These are phyloP conservation scores for Pleurotus tuber-regium DNA, from an alignment of 768 basidiomycete species.

Conservation along the genomic window DNA sequence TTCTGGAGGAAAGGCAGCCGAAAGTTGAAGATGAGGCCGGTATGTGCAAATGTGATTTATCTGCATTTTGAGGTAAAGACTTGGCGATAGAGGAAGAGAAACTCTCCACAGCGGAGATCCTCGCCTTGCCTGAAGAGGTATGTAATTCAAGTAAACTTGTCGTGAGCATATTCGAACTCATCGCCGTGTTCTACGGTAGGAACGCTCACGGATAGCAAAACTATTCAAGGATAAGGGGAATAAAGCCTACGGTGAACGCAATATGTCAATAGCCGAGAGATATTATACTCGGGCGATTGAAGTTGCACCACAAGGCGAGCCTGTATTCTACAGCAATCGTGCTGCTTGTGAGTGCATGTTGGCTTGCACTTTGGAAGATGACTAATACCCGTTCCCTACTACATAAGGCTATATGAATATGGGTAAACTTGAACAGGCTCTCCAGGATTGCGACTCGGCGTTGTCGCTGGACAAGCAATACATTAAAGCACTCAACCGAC, in stretches of 20 bases:
- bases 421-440: constrained; percentile 72
- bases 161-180: no score
- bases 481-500: constrained; percentile 87
- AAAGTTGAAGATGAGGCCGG: constrained; percentile 33
- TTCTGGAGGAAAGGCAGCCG: constrained; percentile 71
- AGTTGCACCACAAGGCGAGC: constrained; percentile 74
- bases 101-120: constrained; percentile 54
- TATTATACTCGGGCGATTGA: constrained; percentile 76
- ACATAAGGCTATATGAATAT: constrained; percentile 85
- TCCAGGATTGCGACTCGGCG: constrained; percentile 87
- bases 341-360: constrained; percentile 74
- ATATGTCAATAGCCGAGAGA: constrained; percentile 57
- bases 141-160: no score
- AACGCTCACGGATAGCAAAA: constrained; percentile 60
- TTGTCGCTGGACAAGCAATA: constrained; percentile 81
- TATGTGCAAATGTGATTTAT: constrained; percentile 11
- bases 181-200: constrained; percentile 35
- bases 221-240: constrained; percentile 73
- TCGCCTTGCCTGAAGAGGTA: constrained; percentile 58
- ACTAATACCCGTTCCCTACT: background rate
- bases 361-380: background rate
- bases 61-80: constrained; percentile 12
- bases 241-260: constrained; percentile 59
- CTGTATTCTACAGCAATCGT: constrained; percentile 95
- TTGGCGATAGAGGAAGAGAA: constrained; percentile 36